Evolutionary conservation across 495 filamentous ascomycete genomes (phyloP), one percentile per base, ranked within the genome.

Genomic region (Penicillium ochrochloron): DNA sequence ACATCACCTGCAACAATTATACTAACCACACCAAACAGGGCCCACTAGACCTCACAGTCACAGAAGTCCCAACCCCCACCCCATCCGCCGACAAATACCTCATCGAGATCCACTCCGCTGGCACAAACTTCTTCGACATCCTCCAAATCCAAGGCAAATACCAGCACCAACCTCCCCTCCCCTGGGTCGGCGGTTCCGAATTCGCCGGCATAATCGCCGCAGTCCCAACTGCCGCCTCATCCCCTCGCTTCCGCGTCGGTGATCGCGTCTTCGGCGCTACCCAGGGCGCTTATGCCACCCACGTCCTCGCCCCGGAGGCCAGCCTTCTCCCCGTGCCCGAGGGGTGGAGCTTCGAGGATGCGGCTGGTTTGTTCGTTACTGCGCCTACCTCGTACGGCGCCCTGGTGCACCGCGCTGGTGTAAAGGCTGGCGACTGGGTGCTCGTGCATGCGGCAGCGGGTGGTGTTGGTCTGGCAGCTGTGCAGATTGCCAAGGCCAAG

Each of bases 71-170:
- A 42, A 88, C 90, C 39, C 94, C 92, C 8, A 78, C 75, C 21
- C 92, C 93, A 0, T 75, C 77, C 3, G 66, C 85, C 46, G 83
- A 89, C 71, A 86, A 96, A 81, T 98, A 97, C 78, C 85, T 96
- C 63, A 89, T 98, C 75, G 85, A 88, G 74, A 89, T 98, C 73
- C 92, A 94, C 77, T 94, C 94, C 51, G 83, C 89, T 11, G 94
- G 92, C 29, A 90, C 92, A 67, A 97, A 97, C 79, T 98, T 97
- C 86, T 97, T 97, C 81, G 94, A 97, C 73, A 88, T 94, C 60
- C 84, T 97, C 58, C 93, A 97, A 69, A 93, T 96, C 73, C 88
- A 88, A 65, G 93, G 93, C 52, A 92, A 80, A 82, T 89, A 89
- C 78, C 87, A 90, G 66, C 79, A 87, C 73, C 89, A 90, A 67